Base-by-base conservation (phyloP, 495 filamentous ascomycete genomes). In the Cercophora newfieldiana region DNA sequence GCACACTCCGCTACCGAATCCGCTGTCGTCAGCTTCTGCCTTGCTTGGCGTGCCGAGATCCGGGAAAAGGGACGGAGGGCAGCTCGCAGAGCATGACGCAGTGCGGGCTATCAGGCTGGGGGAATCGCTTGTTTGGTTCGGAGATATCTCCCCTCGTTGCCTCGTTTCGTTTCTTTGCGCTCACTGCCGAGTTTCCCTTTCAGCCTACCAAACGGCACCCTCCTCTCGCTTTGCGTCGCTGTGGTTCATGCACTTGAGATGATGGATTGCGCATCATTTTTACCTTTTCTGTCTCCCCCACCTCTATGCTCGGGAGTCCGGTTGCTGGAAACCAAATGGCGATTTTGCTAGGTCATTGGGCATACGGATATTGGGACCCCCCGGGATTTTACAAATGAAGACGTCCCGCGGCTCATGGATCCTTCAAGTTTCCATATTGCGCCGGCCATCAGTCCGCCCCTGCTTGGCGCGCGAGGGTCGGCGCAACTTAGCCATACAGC, bases 401-500 rank as follows among this genome's bases (percentile, higher is more conserved):
- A 53, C 21, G n/a, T 12, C n/a, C 21, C 50, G 50, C 50, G 4
- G 37, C 37, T 44, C 37, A 14, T 44, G 37, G 37, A 16, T 44
- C 50, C 50, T 26, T 18, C 7, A 18, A 18, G 18, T 18, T 26
- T 53, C 6, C 10, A 53, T 53, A 53, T 53, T 53, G 50, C n/a
- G 6, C 50, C 6, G 50, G 50, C 21, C 6, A 21, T n/a, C 50
- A 22, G 50, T 53, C 50, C 50, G 50, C n/a, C 50, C 50, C 19
- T 24, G 24, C 19, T 53, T 22, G 21, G 21, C 50, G 24, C 50
- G n/a, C 50, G 37, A 24, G 50, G 50, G 21, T 22, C 22, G 50
- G 50, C n/a, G 24, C 24, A 53, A 53, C 50, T 53, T 53, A 53
- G 19, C 50, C 50, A 53, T 53, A 53, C 50, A 53, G 50, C 50